Conservation (phyloP, 192 early-diverging fungal genomes). For the Gonapodya sp. region DNA sequence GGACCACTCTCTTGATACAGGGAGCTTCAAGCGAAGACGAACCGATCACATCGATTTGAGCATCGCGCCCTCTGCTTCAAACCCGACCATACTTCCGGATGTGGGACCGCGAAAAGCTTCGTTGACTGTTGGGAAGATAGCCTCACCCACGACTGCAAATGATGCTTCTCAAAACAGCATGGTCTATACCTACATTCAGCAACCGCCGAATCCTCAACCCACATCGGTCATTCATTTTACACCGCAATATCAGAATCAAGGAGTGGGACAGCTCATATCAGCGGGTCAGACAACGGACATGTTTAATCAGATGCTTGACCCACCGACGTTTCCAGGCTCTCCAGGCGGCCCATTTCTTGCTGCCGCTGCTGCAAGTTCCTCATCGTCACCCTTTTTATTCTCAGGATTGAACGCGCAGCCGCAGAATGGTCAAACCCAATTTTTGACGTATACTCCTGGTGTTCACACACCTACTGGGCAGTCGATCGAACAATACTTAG, state of each 20-base stretch:
- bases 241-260: not conserved
- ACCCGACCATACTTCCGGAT: not conserved
- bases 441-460: not conserved
- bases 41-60: not conserved
- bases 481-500: not conserved
- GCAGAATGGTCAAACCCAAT: not conserved
- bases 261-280: too few relatives aligned
- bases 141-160: not conserved
- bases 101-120: not conserved
- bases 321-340: not conserved
- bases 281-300: too few relatives aligned
- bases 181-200: not conserved
- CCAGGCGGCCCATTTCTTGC: not conserved
- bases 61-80: not conserved
- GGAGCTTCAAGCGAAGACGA: not conserved
- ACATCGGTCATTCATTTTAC: not conserved
- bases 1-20: not conserved
- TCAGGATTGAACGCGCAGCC: not conserved
- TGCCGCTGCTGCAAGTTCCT: too few relatives aligned
- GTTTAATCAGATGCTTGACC: not conserved
- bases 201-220: not conserved
- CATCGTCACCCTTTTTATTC: not conserved
- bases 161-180: not conserved
- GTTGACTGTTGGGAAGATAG: not conserved
- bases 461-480: not conserved